A percentile compares a stretch with the other conserved stretches of the same genome.
These are phyloP conservation scores for Tetrapisispora taiwanensis DNA, from an alignment of 805 yeast genomes.

Conservation along the genomic window DNA sequence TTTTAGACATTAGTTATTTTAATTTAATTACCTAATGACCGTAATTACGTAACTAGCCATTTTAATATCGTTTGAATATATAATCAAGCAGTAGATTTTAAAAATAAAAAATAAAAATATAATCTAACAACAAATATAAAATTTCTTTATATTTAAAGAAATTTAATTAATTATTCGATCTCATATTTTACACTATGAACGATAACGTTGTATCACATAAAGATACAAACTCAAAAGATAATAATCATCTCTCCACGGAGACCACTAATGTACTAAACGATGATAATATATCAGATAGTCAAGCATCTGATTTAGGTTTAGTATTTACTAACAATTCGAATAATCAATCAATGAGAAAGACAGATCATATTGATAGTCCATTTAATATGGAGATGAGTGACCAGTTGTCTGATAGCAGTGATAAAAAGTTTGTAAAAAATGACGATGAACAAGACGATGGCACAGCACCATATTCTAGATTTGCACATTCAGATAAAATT, in stretches of 20 bases:
- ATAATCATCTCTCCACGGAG: background rate
- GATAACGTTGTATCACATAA: background rate
- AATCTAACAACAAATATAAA: no score
- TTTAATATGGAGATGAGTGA: background rate
- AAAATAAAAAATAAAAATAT: no score
- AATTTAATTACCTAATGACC: no score
- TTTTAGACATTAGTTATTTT: no score
- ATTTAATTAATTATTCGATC: no score
- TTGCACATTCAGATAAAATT: slow-evolving; percentile 33
- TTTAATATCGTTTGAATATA: no score
- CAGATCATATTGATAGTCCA: background rate
- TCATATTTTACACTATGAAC: no score
- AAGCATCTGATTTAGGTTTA: background rate
- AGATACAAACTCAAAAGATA: background rate
- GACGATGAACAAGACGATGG: background rate
- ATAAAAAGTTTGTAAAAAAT: background rate
- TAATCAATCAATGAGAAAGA: background rate
- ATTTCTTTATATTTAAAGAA: no score
- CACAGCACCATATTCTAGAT: slow-evolving; percentile 32
- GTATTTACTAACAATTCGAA: background rate
- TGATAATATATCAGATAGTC: background rate
- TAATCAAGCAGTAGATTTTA: no score
- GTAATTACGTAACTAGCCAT: no score
- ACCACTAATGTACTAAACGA: background rate
- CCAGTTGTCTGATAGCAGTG: background rate